Percentiles rank a stretch among this genome's conserved stretches.
Evolutionary conservation across 148 eudicot species (phyloP).

Genomic region (Chenopodium formosanum): DNA sequence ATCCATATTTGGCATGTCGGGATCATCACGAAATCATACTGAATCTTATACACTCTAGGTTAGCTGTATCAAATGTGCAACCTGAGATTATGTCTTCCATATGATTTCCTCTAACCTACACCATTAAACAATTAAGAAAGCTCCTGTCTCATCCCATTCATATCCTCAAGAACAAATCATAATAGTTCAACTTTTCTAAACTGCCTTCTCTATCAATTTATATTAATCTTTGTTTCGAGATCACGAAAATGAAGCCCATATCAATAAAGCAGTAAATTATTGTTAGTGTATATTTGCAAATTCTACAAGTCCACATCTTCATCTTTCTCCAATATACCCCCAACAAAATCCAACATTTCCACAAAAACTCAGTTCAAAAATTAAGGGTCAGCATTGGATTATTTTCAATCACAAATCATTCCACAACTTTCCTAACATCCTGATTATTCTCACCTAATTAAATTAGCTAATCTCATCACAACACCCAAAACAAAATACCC

Average conservation of each 20-base stretch:
- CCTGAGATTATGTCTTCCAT: neutral
- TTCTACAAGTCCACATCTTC: neutral
- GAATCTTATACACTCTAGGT: neutral
- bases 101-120: neutral
- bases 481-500: conserved; percentile 1
- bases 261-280: neutral
- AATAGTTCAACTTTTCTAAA: neutral
- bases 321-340: neutral
- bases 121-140: too few species aligned
- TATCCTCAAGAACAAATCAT: neutral
- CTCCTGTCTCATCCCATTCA: neutral
- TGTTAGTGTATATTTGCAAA: too few species aligned
- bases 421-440: neutral
- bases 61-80: neutral
- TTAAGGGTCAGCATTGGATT: neutral
- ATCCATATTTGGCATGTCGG: neutral
- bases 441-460: neutral
- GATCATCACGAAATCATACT: neutral
- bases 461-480: neutral
- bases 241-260: neutral
- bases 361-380: neutral
- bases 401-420: neutral
- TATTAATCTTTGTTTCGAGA: neutral
- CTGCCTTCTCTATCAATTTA: neutral
- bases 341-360: neutral